Percentiles rank a stretch among this genome's conserved stretches.
phyloP scores from a whole-genome alignment of 148 eudicot species.

The Pharnaceum exiguum region DNA sequence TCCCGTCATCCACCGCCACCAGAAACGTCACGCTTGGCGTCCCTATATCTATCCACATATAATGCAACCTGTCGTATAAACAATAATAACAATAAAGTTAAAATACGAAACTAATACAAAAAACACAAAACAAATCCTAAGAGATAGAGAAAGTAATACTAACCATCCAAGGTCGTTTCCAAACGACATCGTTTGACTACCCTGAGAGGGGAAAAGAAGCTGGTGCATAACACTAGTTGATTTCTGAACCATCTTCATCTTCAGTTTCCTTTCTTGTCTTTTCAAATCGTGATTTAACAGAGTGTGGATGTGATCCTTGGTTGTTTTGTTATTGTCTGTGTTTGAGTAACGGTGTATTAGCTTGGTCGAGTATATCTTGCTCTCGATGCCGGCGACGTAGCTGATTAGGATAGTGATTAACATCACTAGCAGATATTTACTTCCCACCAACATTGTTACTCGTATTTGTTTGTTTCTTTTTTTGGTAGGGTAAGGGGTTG shows the following conservation, averaged over 20 bases:
- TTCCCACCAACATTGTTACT: too few species aligned
- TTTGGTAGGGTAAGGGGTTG: too few species aligned
- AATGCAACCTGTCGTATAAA: conserved; percentile 66
- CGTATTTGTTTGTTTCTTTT: too few species aligned
- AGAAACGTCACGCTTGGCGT: conserved; percentile 78
- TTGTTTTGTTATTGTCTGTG: too few species aligned
- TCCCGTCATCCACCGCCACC: conserved; percentile 90
- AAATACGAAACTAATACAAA: background rate
- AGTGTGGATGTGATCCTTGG: conserved; percentile 52
- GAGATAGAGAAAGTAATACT: conserved; percentile 8
- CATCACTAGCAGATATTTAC: too few species aligned
- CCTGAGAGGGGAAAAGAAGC: conserved; percentile 56
- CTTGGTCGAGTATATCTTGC: conserved; percentile 37
- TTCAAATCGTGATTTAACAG: conserved; percentile 47
- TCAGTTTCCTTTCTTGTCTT: too few species aligned
- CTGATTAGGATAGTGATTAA: background rate
- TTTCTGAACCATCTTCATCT: conserved; percentile 52
- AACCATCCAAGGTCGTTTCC: conserved; percentile 97
- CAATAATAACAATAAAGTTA: background rate
- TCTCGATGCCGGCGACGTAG: conserved; percentile 5
- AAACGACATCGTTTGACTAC: conserved; percentile 41
- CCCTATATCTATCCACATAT: conserved; percentile 91
- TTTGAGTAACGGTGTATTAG: conserved; percentile 77
- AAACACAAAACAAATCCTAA: background rate
- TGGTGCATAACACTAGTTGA: conserved; percentile 28